Conservation (phyloP, 23 red algal species). For the Agarophyton chilense region DNA sequence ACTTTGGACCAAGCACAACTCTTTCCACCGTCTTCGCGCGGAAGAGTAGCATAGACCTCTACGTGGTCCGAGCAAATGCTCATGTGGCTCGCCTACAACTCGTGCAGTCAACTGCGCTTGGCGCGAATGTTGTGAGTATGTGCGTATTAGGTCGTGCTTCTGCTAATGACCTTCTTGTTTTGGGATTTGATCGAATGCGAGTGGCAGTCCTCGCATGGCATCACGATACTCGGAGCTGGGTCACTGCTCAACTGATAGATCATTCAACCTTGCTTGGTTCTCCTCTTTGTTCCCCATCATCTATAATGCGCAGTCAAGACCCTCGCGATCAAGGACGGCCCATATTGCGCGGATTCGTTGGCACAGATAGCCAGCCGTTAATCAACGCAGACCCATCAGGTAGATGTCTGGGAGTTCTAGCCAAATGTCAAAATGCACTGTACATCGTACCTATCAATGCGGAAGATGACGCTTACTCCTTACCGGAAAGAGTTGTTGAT, state of each 20-base stretch:
- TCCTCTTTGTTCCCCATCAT: constrained; percentile 25
- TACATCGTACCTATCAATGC: constrained; percentile 41
- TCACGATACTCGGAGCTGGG: constrained; percentile 45
- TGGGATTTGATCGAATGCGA: constrained; percentile 65
- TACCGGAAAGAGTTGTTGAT: constrained; percentile 12
- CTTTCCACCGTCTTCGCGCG: constrained; percentile 53
- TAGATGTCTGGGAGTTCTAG: constrained; percentile 24
- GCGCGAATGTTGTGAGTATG: constrained; percentile 28
- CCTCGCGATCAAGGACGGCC: constrained; percentile 25
- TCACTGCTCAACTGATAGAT: constrained; percentile 60
- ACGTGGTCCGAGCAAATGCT: constrained; percentile 65
- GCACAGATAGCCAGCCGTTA: constrained; percentile 20
- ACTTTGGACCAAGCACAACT: constrained; percentile 57
- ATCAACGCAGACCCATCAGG: constrained; percentile 50
- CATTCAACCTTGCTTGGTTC: constrained; percentile 38
- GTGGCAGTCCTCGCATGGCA: constrained; percentile 67
- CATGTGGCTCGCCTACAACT: constrained; percentile 40
- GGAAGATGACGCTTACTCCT: constrained; percentile 19
- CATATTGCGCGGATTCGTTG: constrained; percentile 11
- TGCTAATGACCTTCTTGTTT: constrained; percentile 37
- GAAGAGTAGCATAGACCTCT: constrained; percentile 67
- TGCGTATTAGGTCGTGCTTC: constrained; percentile 28
- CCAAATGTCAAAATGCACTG: constrained; percentile 26
- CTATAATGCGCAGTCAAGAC: constrained; percentile 39
- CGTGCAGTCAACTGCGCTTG: constrained; percentile 39